Evolutionary conservation across 2,329 filamentous ascomycete species (phyloP).

Genomic region (Fusarium nelsonii): DNA sequence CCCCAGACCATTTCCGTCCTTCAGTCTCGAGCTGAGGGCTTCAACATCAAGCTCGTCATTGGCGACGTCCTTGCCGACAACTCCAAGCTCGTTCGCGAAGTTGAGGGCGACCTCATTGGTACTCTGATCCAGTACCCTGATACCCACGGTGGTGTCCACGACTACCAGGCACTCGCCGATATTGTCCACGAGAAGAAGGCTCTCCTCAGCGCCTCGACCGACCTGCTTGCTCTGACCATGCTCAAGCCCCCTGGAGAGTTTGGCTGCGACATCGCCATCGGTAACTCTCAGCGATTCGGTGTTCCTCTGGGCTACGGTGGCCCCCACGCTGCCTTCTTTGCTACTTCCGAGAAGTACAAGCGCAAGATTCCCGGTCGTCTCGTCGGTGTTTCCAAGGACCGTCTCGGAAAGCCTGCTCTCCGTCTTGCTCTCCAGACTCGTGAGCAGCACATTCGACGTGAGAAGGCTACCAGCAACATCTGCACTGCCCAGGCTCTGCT

Average conservation of each 20-base stretch:
- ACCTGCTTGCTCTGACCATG: slow-evolving; percentile 87
- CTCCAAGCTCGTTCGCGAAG: slow-evolving; percentile 74
- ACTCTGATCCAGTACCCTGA: slow-evolving; percentile 95
- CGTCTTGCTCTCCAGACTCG: slow-evolving; percentile 86
- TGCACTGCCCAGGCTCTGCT: slow-evolving; percentile 94
- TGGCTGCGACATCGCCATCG: slow-evolving; percentile 94
- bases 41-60: slow-evolving; percentile 83
- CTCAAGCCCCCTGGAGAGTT: slow-evolving; percentile 93
- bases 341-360: slow-evolving; percentile 83
- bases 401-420: slow-evolving; percentile 73
- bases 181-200: slow-evolving; percentile 82
- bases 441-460: slow-evolving; percentile 94
- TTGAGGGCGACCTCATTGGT: slow-evolving; percentile 86
- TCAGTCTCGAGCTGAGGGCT: slow-evolving; percentile 85
- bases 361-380: slow-evolving; percentile 92
- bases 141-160: slow-evolving; percentile 83
- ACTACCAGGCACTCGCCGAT: slow-evolving; percentile 80
- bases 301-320: slow-evolving; percentile 93
- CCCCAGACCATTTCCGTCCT: slow-evolving; percentile 90
- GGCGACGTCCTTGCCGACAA: slow-evolving; percentile 77
- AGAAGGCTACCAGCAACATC: slow-evolving; percentile 97
- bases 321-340: slow-evolving; percentile 95
- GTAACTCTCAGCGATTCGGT: slow-evolving; percentile 90
- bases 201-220: slow-evolving; percentile 88
- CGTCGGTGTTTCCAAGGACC: slow-evolving; percentile 90